Base-by-base conservation (phyloP, 495 filamentous ascomycete genomes). In the Schizothecium vesticola region DNA sequence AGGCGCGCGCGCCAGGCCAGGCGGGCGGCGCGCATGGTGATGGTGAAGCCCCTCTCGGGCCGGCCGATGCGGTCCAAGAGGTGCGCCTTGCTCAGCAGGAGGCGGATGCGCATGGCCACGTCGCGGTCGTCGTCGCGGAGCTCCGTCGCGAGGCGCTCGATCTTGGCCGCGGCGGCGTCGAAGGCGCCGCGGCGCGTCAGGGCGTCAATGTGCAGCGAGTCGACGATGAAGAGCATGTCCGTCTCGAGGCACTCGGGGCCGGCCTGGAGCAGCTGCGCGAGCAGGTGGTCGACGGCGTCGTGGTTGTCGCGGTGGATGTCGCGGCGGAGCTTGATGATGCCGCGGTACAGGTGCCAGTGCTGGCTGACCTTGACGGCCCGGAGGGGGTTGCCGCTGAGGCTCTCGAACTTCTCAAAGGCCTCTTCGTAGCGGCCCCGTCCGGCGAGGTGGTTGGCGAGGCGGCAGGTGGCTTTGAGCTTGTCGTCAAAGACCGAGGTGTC, bases 1-100 rank as follows among this genome's bases (percentile, higher is more conserved):
- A 97, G 80, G 9, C 88, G 83, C 2, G 91, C 86, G 55, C 89
- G 84, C 83, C 90, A 87, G 1, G 93, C 89, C 33, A 92, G 88
- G 74, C 83, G 89, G 3, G 92, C 91, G 2, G 94, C 95, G 23
- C 92, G 85, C 73, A 97, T 83, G 22, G 89, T 89, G 21, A 96
- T 82, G 4, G 90, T 92, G 74, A 97, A 95, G 1, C 91, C 95
- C 70, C 89, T 90, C 67, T 93, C 88, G 0, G 93, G 87, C 6
- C 89, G 88, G 21, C 90, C 91, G 65, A 85, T 84, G 73, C 84
- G 84, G 61, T 87, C 86, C 69, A 93, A 89, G 12, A 97, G 84
- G 12, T 86, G 82, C 0, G 90, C 91, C 76, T 97, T 97, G 59
- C 88, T 74, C 24, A 88, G 86, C 28, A 97, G 88, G 2, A 97